phyloP scores from a whole-genome alignment of 331 rosid genomes.

The Cydonia oblonga region DNA sequence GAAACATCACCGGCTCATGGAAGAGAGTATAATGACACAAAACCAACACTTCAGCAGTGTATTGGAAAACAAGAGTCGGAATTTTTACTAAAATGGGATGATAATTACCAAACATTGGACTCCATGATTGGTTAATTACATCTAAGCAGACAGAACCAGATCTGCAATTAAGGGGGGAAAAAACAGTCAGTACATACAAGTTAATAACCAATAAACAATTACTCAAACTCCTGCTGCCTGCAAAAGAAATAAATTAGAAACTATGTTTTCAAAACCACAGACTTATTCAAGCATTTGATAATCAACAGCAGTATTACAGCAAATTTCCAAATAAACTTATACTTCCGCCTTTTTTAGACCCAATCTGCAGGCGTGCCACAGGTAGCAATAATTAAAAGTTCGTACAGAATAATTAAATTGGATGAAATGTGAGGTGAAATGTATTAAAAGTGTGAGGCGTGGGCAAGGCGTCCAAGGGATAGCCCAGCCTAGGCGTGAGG shows the following conservation, averaged over 20 bases:
- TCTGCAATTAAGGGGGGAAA: conserved; percentile 39
- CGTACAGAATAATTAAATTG: neutral
- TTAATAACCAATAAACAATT: neutral
- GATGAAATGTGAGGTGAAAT: neutral
- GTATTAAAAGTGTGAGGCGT: no score
- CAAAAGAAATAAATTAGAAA: neutral
- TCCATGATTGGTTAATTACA: conserved; percentile 94
- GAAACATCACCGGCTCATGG: neutral
- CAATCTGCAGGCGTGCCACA: neutral
- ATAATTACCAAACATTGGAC: conserved; percentile 83
- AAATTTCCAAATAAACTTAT: neutral
- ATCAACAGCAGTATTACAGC: neutral
- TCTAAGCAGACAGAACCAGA: conserved; percentile 91
- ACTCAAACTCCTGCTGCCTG: neutral
- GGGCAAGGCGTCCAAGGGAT: no score
- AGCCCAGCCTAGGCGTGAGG: no score
- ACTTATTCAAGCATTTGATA: neutral
- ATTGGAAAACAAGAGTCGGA: conserved; percentile 2
- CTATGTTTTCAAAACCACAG: neutral
- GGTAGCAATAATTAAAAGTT: neutral
- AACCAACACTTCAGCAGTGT: neutral
- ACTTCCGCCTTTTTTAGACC: neutral
- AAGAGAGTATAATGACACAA: neutral
- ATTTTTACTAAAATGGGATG: conserved; percentile 1
- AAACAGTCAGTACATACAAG: conserved; percentile 16